phyloP scores from a whole-genome alignment of 169 alveolate species.

The Perkinsus olseni region DNA sequence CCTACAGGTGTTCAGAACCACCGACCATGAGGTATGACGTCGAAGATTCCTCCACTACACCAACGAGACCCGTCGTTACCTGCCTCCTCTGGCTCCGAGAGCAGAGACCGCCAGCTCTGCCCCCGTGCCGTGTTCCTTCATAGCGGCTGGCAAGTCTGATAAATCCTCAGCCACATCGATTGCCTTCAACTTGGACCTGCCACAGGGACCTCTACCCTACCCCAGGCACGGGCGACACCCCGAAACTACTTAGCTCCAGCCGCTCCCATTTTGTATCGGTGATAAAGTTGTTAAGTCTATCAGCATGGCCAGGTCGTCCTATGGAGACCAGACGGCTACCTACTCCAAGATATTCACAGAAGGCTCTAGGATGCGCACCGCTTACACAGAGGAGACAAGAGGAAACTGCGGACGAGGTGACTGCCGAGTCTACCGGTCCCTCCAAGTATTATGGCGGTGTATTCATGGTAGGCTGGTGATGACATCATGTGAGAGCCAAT shows the following conservation, averaged over 20 bases:
- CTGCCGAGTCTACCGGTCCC: neutral
- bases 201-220: neutral
- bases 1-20: neutral
- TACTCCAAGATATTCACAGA: neutral
- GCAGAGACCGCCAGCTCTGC: neutral
- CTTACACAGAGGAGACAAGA: neutral
- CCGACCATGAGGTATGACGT: neutral
- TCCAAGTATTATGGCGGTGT: neutral
- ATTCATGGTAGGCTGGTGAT: neutral
- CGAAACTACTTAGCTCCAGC: neutral
- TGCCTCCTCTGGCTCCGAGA: neutral
- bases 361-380: neutral
- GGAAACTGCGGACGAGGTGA: neutral
- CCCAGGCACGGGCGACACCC: neutral
- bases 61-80: neutral
- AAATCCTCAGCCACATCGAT: neutral
- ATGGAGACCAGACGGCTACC: neutral
- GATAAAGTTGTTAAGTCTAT: neutral
- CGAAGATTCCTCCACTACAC: neutral
- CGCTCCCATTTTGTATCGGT: neutral
- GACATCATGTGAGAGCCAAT: too few relatives aligned
- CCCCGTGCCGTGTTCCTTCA: neutral
- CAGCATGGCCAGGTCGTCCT: neutral
- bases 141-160: neutral
- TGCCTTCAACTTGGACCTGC: neutral